Conservation (phyloP, 148 eudicot genomes). For the Rhododendron kiyosumense region DNA sequence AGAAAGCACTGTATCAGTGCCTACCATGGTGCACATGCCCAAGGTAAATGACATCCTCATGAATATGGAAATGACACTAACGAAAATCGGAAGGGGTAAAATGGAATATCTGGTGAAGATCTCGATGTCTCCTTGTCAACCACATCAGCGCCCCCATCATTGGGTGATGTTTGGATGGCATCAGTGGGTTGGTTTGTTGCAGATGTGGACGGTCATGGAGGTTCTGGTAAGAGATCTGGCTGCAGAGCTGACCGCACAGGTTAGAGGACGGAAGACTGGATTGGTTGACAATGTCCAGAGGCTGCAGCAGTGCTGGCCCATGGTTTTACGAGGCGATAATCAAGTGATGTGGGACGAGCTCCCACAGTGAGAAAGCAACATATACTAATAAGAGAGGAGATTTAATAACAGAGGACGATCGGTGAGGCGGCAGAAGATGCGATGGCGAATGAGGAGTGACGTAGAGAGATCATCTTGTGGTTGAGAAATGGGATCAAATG, state of each 20-base stretch:
- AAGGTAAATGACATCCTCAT: neutral
- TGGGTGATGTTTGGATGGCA: too few species aligned
- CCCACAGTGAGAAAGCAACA: neutral
- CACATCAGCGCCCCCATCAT: too few species aligned
- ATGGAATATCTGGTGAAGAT: neutral
- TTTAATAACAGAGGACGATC: neutral
- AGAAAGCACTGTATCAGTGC: too few species aligned
- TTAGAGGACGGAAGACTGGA: neutral
- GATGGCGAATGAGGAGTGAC: neutral
- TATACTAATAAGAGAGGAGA: neutral
- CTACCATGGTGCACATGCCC: too few species aligned
- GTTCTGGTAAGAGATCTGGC: neutral
- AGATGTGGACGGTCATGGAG: neutral
- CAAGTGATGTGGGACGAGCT: neutral
- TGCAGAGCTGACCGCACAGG: neutral
- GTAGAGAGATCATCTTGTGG: neutral
- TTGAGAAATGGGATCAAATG: neutral
- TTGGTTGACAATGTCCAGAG: neutral
- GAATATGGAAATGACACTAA: neutral
- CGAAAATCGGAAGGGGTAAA: neutral
- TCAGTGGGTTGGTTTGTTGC: neutral
- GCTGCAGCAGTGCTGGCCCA: neutral
- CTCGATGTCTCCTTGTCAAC: neutral
- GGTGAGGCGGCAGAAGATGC: neutral
- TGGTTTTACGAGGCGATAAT: neutral